Evolutionary conservation across 2,329 filamentous ascomycete species (phyloP), one percentile per base, ranked within the genome.

Genomic region (Fusarium secorum): DNA sequence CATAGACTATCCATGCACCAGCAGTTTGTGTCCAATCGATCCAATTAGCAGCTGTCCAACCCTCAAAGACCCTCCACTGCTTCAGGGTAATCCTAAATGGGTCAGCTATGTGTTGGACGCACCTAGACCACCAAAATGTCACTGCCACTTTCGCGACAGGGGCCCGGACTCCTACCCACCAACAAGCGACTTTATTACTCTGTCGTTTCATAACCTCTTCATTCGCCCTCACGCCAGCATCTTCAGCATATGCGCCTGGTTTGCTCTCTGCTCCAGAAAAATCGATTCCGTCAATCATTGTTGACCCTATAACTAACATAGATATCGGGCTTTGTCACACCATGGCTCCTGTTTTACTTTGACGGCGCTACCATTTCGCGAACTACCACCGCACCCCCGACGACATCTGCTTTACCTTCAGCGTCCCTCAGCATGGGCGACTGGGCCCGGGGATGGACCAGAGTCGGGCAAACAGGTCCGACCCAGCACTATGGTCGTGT

Each of bases 381-480:
- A 64, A 57, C 44, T 24, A n/a, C 28, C n/a, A 51, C 54, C 26
- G 11, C 32, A n/a, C 38, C 44, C 33, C 20, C 48, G 17, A 39
- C 66, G 24, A 51, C 30, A 48, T 49, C 24, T 26, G 14, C n/a
- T 39, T 39, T 8, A 24, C 28, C 38, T 14, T 39, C 24, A 10
- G 32, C 41, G 36, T 18, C 35, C 33, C 28, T 26, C 49, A 68
- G 22, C 11, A 80, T 79, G 79, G 72, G 71, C 49, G 77, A 80
- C 63, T 74, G 76, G 68, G 62, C 66, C 30, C 69, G 72, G 56
- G 78, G 76, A 61, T 80, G 79, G 79, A 79, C 77, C 44, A 78
- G 75, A 42, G 76, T 80, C 48, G 78, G 79, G 56, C 75, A 77
- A 57, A 62, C 68, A 48, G 68, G 68, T 30, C 68, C 68, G 30